These are phyloP conservation scores for Fusarium pseudonygamai DNA, from an alignment of 2,329 filamentous ascomycete species.

Conservation along the genomic window DNA sequence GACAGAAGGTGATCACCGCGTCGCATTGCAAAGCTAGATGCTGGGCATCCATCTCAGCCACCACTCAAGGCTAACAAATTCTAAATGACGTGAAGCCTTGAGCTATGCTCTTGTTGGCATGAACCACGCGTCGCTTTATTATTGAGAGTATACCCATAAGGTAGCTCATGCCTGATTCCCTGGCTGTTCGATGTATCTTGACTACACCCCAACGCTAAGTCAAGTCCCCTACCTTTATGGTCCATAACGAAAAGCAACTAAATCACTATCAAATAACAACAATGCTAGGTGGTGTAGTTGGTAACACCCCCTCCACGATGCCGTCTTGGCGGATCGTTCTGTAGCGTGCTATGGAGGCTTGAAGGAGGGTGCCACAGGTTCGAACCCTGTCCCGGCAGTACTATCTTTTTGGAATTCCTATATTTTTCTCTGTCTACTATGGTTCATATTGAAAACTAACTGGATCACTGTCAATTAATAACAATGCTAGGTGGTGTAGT, in stretches of 20 bases:
- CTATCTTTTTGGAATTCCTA: neutral
- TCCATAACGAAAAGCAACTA: neutral
- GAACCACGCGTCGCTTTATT: neutral
- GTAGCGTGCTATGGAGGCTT: neutral
- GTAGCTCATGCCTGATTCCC: neutral
- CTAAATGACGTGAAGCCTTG: neutral
- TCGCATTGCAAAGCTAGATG: neutral
- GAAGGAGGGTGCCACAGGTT: neutral
- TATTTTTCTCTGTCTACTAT: no score
- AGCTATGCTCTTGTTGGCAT: neutral
- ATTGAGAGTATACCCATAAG: neutral
- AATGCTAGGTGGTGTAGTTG: neutral
- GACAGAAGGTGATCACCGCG: neutral
- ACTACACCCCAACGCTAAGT: no score
- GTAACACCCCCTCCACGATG: neutral
- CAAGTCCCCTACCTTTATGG: neutral
- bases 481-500: no score
- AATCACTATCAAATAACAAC: neutral
- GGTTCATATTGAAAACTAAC: no score
- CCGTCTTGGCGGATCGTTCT: rapidly evolving
- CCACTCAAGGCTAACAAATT: rapidly evolving
- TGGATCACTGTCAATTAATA: no score
- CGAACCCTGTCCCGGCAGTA: neutral
- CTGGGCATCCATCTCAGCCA: neutral
- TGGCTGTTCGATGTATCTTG: neutral